Evolutionary conservation across 768 basidiomycete species (phyloP), one percentile per base, ranked within the genome.

Genomic region (Phanerochaete carnosa): DNA sequence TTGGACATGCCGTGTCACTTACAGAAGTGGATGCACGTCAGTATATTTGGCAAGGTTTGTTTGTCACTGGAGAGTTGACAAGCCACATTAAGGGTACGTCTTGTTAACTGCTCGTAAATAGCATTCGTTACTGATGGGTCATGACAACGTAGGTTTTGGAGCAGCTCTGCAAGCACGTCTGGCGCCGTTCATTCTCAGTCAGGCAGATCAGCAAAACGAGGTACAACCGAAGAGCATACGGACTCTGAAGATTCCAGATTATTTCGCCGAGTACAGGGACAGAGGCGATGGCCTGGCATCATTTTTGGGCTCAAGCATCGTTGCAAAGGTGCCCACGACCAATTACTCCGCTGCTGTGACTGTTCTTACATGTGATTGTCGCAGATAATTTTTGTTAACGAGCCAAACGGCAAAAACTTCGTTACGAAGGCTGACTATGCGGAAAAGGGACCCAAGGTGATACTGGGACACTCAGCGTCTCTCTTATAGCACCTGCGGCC

Each of bases 251-350:
- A 82, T 94, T 8, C 94, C 94, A 0, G 94, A 95, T 32, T 95
- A 95, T 72, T 97, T 94, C 70, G 88, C 90, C 8, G 93, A 95
- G 70, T 97, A 91, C 68, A 80, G 92, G 59, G 91, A 94, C 53
- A 90, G 85, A 46, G 93, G 92, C 1, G 91, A 93, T 56, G 88
- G 88, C 1, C 77, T 88, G 39, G 88, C 91, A 3, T 86, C 88
- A 12, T 95, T 94, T 77, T 74, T 95, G 59, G 93, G 93, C 1
- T 79, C 86, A 19, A 88, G 88, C 65, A 92, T 95, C 63, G 82
- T 87, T n/a, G 93, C 91, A 6, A 95, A 94, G 80, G 93, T 91
- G 55, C 55, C 16, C 29, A 43, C 37, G 19, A 19, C 15, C 33
- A 35, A 15, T 15, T 15, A 35, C 8, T 35, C 33, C 8, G 33